Conservation (phyloP, 106 monocot species). For the Dendrobium officinale region DNA sequence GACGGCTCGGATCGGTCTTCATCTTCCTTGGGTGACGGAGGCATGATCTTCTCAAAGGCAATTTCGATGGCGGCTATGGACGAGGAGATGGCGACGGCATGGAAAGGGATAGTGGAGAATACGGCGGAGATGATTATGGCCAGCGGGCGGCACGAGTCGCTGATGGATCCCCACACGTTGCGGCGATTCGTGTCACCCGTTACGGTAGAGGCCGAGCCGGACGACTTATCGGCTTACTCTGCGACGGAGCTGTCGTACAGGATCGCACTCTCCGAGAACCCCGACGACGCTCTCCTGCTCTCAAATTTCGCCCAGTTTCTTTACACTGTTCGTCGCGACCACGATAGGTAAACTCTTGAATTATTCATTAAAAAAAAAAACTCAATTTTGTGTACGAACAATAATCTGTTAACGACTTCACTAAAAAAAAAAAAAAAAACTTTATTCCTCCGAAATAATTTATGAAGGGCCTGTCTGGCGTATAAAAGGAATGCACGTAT, state of each 20-base stretch:
- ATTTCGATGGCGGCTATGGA: background rate
- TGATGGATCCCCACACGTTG: slow-evolving; percentile 31
- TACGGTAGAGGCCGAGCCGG: slow-evolving; percentile 22
- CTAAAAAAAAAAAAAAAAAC: background rate
- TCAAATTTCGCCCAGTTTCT: slow-evolving; percentile 77
- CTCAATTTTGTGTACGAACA: background rate
- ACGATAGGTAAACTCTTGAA: slow-evolving; percentile 37
- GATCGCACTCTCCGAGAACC: slow-evolving; percentile 30
- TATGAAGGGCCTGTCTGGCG: too few relatives aligned
- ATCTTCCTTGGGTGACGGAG: background rate
- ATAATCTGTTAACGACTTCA: background rate
- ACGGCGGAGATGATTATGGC: slow-evolving; percentile 20
- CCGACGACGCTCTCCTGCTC: slow-evolving; percentile 45
- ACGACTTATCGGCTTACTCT: slow-evolving; percentile 16
- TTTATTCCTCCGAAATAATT: background rate
- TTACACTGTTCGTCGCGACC: slow-evolving; percentile 44
- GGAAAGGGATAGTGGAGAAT: slow-evolving; percentile 29
- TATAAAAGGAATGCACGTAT: too few relatives aligned
- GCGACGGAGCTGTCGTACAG: slow-evolving; percentile 43
- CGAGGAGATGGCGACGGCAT: slow-evolving; percentile 20
- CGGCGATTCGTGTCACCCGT: slow-evolving; percentile 41
- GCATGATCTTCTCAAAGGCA: slow-evolving; percentile 2
- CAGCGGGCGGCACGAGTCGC: slow-evolving; percentile 24
- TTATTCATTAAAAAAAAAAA: background rate
- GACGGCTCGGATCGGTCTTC: slow-evolving; percentile 24